Evolutionary conservation across 805 yeast species (phyloP), one percentile per base, ranked within the genome.

Genomic region (Wickerhamomyces xylosicus): DNA sequence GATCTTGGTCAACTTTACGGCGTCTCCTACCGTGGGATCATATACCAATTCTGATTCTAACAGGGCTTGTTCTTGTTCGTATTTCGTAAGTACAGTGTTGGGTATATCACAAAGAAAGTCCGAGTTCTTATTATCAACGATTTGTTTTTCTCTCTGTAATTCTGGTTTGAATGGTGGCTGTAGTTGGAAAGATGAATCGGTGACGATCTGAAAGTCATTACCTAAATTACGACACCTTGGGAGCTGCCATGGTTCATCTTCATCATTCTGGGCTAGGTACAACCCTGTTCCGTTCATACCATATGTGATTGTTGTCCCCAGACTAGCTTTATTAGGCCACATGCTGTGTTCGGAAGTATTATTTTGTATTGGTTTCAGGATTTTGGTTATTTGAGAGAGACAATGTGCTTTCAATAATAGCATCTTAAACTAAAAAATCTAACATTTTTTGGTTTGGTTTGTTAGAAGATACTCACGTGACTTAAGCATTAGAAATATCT

Each of bases 281-380:
- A 56, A 36, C n/a, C 46, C 50, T 2, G 59, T 44, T 0, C 74
- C 74, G 10, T 53, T 54, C 0, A 62, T 52, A 1, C 76, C 76
- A 42, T 62, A 64, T 2, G 64, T 46, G 31, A 70, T 53, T 50
- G 66, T 71, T 3, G 56, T 57, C 2, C 74, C 74, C 15, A 62
- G 51, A 7, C 66, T 68, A 21, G 53, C 45, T 39, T 59, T 67
- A 15, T 61, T 59, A 37, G 72, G 71, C 69, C 69, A 66, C 53
- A 51, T 50, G 20, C n/a, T n/a, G n/a, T n/a, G n/a, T n/a, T n/a
- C n/a, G 18, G 17, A 14, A 7, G 22, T 9, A 21, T 6, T n/a
- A n/a, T n/a, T n/a, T n/a, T n/a, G n/a, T n/a, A n/a, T n/a, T n/a
- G n/a, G n/a, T n/a, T n/a, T n/a, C n/a, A n/a, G n/a, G n/a, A n/a